These are phyloP conservation scores for Verticillium tricorpus DNA, from an alignment of 2,329 filamentous ascomycete genomes.

Conservation along the genomic window DNA sequence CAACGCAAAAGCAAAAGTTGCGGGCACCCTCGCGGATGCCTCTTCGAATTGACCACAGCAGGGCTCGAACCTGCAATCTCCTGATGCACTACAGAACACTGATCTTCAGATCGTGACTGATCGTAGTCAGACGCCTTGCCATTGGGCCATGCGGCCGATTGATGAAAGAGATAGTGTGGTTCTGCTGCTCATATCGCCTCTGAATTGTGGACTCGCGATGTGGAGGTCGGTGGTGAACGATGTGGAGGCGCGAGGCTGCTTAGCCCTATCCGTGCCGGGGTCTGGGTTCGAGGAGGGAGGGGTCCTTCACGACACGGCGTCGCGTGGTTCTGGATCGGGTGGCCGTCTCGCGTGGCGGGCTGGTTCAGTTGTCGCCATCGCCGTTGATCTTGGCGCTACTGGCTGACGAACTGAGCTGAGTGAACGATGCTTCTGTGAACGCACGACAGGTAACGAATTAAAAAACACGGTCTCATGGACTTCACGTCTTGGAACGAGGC, in stretches of 20 bases:
- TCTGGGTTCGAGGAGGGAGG: too few species aligned
- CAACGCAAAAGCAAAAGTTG: neutral
- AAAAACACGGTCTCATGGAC: too few species aligned
- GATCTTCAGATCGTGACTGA: neutral
- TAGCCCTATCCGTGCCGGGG: neutral
- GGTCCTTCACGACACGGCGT: too few species aligned
- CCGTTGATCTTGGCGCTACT: too few species aligned
- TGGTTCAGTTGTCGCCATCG: too few species aligned
- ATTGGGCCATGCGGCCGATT: conserved; percentile 25
- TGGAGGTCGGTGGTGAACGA: neutral
- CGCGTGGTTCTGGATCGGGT: too few species aligned
- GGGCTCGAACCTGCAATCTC: neutral
- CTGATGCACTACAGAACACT: neutral
- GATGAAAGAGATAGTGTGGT: neutral
- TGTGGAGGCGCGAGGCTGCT: neutral
- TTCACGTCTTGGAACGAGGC: neutral
- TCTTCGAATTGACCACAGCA: neutral
- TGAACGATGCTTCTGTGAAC: too few species aligned
- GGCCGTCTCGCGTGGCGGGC: too few species aligned
- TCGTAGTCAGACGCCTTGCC: conserved; percentile 41
- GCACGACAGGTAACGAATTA: too few species aligned
- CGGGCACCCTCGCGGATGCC: neutral
- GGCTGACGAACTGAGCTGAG: too few species aligned
- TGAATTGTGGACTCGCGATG: neutral
- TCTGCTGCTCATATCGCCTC: neutral